phyloP scores from a whole-genome alignment of 1,284 basidiomycete species.

The Singerocomus rubriflavus region DNA sequence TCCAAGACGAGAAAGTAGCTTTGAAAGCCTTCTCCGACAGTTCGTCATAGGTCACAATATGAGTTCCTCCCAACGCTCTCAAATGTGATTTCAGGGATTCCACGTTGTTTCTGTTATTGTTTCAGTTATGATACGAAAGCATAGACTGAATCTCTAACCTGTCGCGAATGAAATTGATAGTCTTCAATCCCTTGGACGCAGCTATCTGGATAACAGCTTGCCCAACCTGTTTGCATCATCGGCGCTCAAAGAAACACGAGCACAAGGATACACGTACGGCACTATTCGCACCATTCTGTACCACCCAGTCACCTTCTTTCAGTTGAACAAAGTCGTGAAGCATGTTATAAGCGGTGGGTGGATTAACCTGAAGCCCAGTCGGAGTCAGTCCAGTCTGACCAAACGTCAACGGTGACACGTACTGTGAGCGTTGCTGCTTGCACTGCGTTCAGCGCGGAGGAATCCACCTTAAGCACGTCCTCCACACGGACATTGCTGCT shows the following conservation, averaged over 20 bases:
- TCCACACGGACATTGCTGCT: slow-evolving; percentile 48
- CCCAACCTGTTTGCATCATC: slow-evolving; percentile 50
- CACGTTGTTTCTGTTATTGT: slow-evolving; percentile 46
- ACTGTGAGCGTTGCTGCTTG: slow-evolving; percentile 74
- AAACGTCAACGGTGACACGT: slow-evolving; percentile 14
- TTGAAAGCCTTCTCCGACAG: slow-evolving; percentile 53
- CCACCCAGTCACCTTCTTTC: slow-evolving; percentile 65
- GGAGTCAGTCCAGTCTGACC: not conserved
- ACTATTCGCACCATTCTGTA: slow-evolving; percentile 86
- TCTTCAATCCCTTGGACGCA: slow-evolving; percentile 60
- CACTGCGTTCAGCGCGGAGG: slow-evolving; percentile 49
- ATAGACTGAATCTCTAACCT: slow-evolving; percentile 41
- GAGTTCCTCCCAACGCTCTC: slow-evolving; percentile 61
- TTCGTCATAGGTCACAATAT: slow-evolving; percentile 74
- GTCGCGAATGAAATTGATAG: slow-evolving; percentile 75
- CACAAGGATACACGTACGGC: slow-evolving; percentile 45
- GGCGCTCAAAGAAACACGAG: not conserved
- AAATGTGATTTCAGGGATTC: slow-evolving; percentile 51
- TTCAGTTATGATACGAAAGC: not conserved
- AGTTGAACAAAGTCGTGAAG: slow-evolving; percentile 66
- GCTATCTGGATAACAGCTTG: slow-evolving; percentile 82
- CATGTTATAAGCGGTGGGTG: slow-evolving; percentile 81
- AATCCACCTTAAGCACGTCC: slow-evolving; percentile 64
- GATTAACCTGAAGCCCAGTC: slow-evolving; percentile 63
- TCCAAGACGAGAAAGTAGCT: slow-evolving; percentile 55